These are phyloP conservation scores for Xylaria venustula DNA, from an alignment of 495 filamentous ascomycete genomes.

Conservation along the genomic window DNA sequence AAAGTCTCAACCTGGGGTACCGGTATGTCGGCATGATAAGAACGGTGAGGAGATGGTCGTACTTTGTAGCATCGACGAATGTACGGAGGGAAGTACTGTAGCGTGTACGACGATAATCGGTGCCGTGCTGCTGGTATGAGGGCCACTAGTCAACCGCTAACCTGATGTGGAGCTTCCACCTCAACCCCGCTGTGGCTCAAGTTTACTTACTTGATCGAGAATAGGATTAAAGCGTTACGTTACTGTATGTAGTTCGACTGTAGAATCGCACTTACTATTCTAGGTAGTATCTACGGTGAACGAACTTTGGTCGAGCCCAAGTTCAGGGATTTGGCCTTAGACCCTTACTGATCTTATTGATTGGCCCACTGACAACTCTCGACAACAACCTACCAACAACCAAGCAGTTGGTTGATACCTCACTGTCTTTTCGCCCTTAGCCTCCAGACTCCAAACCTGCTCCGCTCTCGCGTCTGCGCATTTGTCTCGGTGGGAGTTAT, in stretches of 20 bases:
- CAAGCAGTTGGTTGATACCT: not conserved
- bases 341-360: not conserved
- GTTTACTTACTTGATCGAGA: not conserved
- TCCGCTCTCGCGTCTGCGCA: not conserved
- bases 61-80: too few relatives aligned
- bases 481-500: not conserved
- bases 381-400: too few relatives aligned
- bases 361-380: not conserved
- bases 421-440: not conserved
- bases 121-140: slow-evolving; percentile 7
- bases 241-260: too few relatives aligned
- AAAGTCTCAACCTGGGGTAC: not conserved
- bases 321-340: too few relatives aligned
- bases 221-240: not conserved
- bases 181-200: not conserved
- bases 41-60: not conserved
- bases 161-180: not conserved
- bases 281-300: too few relatives aligned
- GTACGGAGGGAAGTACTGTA: too few relatives aligned
- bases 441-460: not conserved
- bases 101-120: not conserved
- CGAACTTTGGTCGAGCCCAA: too few relatives aligned
- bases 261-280: too few relatives aligned
- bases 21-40: not conserved
- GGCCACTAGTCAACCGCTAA: not conserved